phyloP scores from a whole-genome alignment of 345 rosid species.

The Brassica incana region DNA sequence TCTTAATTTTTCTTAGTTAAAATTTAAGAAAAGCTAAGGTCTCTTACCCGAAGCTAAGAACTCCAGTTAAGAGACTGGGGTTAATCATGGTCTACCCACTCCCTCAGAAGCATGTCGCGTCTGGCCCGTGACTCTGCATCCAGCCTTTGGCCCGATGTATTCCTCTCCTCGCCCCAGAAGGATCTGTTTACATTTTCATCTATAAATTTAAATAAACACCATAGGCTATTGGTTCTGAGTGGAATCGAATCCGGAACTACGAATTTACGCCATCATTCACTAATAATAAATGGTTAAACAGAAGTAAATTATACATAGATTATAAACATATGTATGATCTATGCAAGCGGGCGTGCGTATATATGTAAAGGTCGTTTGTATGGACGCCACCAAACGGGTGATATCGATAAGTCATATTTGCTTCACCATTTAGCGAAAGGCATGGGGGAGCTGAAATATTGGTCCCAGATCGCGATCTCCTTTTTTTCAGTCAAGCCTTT shows the following conservation, averaged over 20 bases:
- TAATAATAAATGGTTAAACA: not conserved
- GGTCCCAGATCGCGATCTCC: slow-evolving; percentile 30
- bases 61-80: too few species aligned
- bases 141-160: not conserved
- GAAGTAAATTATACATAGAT: not conserved
- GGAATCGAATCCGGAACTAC: not conserved
- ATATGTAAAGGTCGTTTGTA: slow-evolving; percentile 21
- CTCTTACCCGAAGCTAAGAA: too few species aligned
- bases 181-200: not conserved
- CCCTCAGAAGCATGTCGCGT: not conserved
- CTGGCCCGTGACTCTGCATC: not conserved
- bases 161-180: not conserved
- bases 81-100: not conserved
- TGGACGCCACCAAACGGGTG: slow-evolving; percentile 30
- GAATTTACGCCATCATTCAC: slow-evolving; percentile 23
- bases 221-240: not conserved
- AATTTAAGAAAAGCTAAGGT: too few species aligned
- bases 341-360: slow-evolving; percentile 28
- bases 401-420: slow-evolving; percentile 32
- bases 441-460: slow-evolving; percentile 19
- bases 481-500: slow-evolving; percentile 25
- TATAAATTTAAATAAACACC: not conserved
- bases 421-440: slow-evolving; percentile 33
- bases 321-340: not conserved
- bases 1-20: too few species aligned